phyloP scores from a whole-genome alignment of 2,329 filamentous ascomycete species.

The Fusarium sp. region DNA sequence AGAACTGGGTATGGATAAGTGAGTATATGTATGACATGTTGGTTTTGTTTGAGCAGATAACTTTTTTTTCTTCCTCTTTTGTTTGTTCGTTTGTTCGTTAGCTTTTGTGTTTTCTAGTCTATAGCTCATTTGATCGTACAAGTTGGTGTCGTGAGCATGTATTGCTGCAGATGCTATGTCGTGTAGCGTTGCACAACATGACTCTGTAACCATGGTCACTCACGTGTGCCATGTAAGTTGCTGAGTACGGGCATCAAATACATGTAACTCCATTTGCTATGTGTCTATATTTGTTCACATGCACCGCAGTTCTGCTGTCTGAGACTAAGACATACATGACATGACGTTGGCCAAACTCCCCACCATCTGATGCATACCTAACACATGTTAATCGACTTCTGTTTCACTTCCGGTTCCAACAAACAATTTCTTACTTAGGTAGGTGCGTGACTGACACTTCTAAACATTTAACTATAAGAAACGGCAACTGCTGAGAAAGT shows the following conservation, averaged over 20 bases:
- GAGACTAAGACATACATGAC: neutral
- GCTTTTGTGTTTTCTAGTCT: too few relatives aligned
- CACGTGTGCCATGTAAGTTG: too few relatives aligned
- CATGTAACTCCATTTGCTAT: too few relatives aligned
- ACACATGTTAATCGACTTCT: slow-evolving; percentile 1
- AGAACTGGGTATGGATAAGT: neutral
- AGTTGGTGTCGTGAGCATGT: slow-evolving; percentile 12
- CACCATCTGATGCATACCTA: neutral
- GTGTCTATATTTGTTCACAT: neutral
- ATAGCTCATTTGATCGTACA: neutral
- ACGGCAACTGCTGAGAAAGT: neutral
- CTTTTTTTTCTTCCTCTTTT: neutral
- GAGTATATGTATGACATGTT: neutral
- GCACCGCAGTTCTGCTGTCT: neutral
- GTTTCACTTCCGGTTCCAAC: slow-evolving; percentile 8
- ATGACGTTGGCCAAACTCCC: slow-evolving; percentile 5
- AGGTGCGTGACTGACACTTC: neutral
- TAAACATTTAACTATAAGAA: neutral
- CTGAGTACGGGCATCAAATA: too few relatives aligned
- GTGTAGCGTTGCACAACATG: slow-evolving; percentile 15
- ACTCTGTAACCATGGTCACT: slow-evolving; percentile 1
- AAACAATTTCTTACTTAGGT: neutral
- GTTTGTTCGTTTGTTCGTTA: too few relatives aligned
- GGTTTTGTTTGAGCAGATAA: neutral
- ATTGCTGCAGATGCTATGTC: slow-evolving; percentile 13